Percentiles rank a stretch among this genome's conserved stretches.
phyloP scores from a whole-genome alignment of 345 rosid species.

The Stellera chamaejasme region DNA sequence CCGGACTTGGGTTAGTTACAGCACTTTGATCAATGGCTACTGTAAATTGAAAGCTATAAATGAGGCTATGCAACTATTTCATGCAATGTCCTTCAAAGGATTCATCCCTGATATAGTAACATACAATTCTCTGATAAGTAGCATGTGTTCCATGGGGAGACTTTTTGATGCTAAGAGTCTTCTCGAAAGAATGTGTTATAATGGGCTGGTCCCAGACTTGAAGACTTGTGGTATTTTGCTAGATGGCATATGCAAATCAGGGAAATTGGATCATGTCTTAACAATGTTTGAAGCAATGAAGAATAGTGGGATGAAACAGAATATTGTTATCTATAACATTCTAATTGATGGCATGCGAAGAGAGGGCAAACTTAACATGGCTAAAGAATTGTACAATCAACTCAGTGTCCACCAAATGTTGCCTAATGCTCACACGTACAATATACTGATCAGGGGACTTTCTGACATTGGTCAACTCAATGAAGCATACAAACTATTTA shows the following conservation, averaged over 20 bases:
- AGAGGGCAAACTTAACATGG: constrained; percentile 20
- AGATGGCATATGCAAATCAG: constrained; percentile 23
- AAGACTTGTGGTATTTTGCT: constrained; percentile 9
- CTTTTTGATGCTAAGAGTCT: constrained; percentile 19
- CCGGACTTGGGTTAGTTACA: constrained; percentile 22
- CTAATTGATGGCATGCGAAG: constrained; percentile 31
- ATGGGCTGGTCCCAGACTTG: not conserved
- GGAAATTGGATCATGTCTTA: constrained; percentile 15
- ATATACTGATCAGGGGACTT: constrained; percentile 23
- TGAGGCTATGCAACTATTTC: constrained; percentile 16
- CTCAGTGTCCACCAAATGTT: constrained; percentile 16
- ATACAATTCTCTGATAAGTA: constrained; percentile 21
- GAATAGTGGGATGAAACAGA: constrained; percentile 10
- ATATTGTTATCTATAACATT: constrained; percentile 19
- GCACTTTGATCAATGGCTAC: constrained; percentile 22
- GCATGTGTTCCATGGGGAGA: constrained; percentile 19
- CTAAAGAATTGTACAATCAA: constrained; percentile 21
- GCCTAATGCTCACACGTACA: constrained; percentile 23
- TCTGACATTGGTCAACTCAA: constrained; percentile 19
- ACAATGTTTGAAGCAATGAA: constrained; percentile 9
- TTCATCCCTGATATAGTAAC: constrained; percentile 16
- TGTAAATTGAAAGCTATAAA: constrained; percentile 22
- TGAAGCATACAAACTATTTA: constrained; percentile 21
- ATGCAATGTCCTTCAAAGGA: constrained; percentile 20
- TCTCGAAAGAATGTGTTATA: constrained; percentile 16